Percentiles rank a stretch among this genome's conserved stretches.
Conservation (phyloP, 1,284 basidiomycete genomes). For the Apiotrichum sp. region DNA sequence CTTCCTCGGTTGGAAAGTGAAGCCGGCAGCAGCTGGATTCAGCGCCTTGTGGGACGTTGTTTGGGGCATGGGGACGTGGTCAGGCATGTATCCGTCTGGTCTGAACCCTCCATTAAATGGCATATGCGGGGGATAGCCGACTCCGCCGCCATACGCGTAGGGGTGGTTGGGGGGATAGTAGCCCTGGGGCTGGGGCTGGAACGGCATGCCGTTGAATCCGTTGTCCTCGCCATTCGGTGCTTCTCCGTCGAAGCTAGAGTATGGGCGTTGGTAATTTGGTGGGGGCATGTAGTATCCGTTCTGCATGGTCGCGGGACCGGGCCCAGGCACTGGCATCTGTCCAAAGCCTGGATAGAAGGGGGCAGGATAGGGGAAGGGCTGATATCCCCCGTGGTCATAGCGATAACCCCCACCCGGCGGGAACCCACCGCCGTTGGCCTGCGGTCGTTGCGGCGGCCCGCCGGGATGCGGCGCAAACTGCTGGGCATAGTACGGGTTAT, state of each 20-base stretch:
- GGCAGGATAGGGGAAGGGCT: conserved; percentile 1
- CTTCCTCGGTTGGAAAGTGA: conserved; percentile 23
- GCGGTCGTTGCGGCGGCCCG: conserved; percentile 9
- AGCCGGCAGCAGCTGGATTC: conserved; percentile 41
- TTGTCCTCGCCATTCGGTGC: conserved; percentile 1
- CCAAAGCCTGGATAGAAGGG: conserved; percentile 19
- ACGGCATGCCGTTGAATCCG: conserved; percentile 10
- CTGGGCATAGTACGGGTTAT: conserved; percentile 15
- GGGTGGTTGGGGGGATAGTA: conserved; percentile 38
- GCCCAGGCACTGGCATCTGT: conserved; percentile 31
- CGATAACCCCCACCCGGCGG: conserved; percentile 12
- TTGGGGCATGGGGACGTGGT: not conserved
- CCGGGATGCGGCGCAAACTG: conserved; percentile 6
- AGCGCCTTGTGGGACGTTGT: conserved; percentile 18
- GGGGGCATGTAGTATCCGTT: conserved; percentile 26
- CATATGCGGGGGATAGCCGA: conserved; percentile 25
- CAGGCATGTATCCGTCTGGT: conserved; percentile 11
- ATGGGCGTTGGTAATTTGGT: conserved; percentile 2
- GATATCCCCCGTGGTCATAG: conserved; percentile 9
- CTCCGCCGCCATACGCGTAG: conserved; percentile 38
- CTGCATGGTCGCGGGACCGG: conserved; percentile 42
- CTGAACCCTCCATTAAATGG: conserved; percentile 8
- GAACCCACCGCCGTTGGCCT: conserved; percentile 12
- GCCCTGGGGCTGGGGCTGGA: conserved; percentile 9
- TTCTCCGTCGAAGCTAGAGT: conserved; percentile 1